These are phyloP conservation scores for Debaryomycetaceae sp. DNA, from an alignment of 1,139 yeast genomes.

Conservation along the genomic window DNA sequence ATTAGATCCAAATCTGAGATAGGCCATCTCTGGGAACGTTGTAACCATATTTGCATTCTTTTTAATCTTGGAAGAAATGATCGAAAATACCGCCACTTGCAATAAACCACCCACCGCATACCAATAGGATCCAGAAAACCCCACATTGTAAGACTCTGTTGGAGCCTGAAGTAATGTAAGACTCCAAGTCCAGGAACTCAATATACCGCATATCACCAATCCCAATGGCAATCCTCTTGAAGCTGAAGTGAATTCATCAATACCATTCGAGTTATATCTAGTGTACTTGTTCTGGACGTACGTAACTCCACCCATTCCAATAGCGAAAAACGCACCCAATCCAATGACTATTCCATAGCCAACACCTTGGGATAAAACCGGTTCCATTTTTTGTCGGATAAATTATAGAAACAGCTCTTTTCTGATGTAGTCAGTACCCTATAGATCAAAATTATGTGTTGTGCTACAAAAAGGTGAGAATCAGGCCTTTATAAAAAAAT, in stretches of 20 bases:
- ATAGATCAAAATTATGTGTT: not conserved
- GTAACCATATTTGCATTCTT: slow-evolving; percentile 29
- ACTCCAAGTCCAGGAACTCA: slow-evolving; percentile 31
- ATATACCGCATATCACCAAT: slow-evolving; percentile 26
- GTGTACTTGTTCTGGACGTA: slow-evolving; percentile 21
- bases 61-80: slow-evolving; percentile 28
- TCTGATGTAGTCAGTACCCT: not conserved
- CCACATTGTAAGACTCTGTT: slow-evolving; percentile 27
- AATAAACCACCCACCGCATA: slow-evolving; percentile 27
- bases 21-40: slow-evolving; percentile 28
- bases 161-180: slow-evolving; percentile 26
- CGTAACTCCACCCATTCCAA: slow-evolving; percentile 26
- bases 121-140: slow-evolving; percentile 25
- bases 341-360: slow-evolving; percentile 31
- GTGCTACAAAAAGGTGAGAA: not conserved
- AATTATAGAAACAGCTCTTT: not conserved
- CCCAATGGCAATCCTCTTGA: slow-evolving; percentile 25
- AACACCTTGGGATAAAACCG: not conserved
- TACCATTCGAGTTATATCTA: slow-evolving; percentile 24
- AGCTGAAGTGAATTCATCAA: slow-evolving; percentile 31
- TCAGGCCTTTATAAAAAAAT: not conserved
- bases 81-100: slow-evolving; percentile 28
- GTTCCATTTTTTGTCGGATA: not conserved
- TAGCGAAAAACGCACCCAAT: slow-evolving; percentile 28
- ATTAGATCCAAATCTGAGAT: slow-evolving; percentile 26